phyloP scores from a whole-genome alignment of 177 flowering plant genomes.

The Vitis hybrid region DNA sequence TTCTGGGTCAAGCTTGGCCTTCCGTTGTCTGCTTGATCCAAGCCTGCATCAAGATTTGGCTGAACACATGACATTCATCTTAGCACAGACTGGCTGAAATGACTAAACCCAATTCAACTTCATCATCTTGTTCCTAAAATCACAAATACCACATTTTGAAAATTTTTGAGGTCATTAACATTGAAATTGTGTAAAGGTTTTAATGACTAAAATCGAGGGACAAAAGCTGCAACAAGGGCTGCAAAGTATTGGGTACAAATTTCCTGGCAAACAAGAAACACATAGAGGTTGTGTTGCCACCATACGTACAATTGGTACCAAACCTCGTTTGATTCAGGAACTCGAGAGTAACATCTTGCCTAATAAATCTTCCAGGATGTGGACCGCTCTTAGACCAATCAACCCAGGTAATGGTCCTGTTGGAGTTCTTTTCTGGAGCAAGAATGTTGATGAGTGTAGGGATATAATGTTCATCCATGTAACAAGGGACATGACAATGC shows the following conservation, averaged over 20 bases:
- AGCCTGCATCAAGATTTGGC: too few species aligned
- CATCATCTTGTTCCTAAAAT: not conserved
- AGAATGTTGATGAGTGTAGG: conserved; percentile 39
- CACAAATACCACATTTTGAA: not conserved
- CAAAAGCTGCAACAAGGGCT: conserved; percentile 25
- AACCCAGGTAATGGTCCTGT: conserved; percentile 50
- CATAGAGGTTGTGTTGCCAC: conserved; percentile 21
- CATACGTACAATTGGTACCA: conserved; percentile 27
- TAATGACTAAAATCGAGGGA: not conserved
- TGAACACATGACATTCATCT: too few species aligned
- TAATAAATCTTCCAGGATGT: conserved; percentile 35
- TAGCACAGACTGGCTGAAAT: too few species aligned
- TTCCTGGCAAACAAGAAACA: conserved; percentile 56
- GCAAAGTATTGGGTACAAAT: conserved; percentile 33
- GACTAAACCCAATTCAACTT: too few species aligned
- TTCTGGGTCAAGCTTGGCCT: too few species aligned
- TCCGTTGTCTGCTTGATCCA: too few species aligned
- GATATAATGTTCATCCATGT: conserved; percentile 51
- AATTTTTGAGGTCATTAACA: not conserved
- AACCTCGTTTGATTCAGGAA: conserved; percentile 27
- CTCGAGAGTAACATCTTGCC: conserved; percentile 23
- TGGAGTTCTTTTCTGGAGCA: conserved; percentile 16
- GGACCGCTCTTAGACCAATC: conserved; percentile 52
- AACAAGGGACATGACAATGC: conserved; percentile 37
- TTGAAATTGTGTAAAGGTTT: not conserved